A percentile compares a stretch with the other conserved stretches of the same genome.
Conservation (phyloP, 2,329 filamentous ascomycete species). For the Verticillium zaregamsianum region DNA sequence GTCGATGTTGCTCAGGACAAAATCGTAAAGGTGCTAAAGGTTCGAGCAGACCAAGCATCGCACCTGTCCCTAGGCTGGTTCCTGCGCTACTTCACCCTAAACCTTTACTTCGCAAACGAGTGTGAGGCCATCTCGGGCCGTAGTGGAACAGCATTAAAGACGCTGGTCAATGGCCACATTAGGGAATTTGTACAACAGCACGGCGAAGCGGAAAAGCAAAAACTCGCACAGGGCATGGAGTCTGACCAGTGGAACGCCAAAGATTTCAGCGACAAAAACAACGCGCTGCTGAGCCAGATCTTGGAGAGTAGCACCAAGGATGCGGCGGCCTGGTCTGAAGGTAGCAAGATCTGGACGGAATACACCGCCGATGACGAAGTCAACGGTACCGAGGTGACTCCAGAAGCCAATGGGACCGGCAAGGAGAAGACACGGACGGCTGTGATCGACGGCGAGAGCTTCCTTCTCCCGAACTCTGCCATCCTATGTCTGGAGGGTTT, state of each 20-base stretch:
- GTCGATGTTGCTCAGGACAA: constrained; percentile 78
- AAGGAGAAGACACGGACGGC: constrained; percentile 69
- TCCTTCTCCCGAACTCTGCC: constrained; percentile 80
- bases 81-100: constrained; percentile 77
- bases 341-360: constrained; percentile 52
- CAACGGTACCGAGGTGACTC: constrained; percentile 9
- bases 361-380: constrained; percentile 6
- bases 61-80: constrained; percentile 66
- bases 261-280: constrained; percentile 65
- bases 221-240: constrained; percentile 72
- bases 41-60: constrained; percentile 69
- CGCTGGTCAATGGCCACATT: constrained; percentile 76
- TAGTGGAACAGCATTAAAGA: constrained; percentile 71
- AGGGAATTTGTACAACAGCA: constrained; percentile 72
- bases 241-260: constrained; percentile 75
- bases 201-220: constrained; percentile 68
- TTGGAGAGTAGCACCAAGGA: constrained; percentile 69
- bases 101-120: constrained; percentile 79
- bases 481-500: constrained; percentile 77
- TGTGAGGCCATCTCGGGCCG: constrained; percentile 81
- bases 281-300: constrained; percentile 57
- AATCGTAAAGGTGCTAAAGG: constrained; percentile 70
- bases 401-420: constrained; percentile 42
- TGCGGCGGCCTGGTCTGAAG: constrained; percentile 60
- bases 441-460: constrained; percentile 77